Percentiles rank a stretch among this genome's conserved stretches.
These are phyloP conservation scores for Zancudomyces culisetae DNA, from an alignment of 371 early-diverging fungal species.

Conservation along the genomic window DNA sequence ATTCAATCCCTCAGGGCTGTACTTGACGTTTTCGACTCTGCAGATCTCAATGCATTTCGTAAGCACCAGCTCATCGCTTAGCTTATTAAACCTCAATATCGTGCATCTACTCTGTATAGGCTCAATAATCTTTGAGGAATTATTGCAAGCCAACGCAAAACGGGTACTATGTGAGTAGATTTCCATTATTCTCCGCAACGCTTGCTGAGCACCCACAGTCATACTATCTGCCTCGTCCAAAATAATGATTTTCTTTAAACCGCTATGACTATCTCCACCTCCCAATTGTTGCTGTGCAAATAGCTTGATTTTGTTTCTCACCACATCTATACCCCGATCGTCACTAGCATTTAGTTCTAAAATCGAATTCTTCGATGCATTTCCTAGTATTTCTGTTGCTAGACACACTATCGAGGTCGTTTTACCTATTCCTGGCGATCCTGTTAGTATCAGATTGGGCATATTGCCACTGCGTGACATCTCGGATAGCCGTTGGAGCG, in stretches of 20 bases:
- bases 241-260: conserved; percentile 89
- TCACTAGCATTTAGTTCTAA: conserved; percentile 98
- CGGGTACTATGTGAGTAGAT: conserved; percentile 84
- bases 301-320: conserved; percentile 90
- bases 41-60: conserved; percentile 67
- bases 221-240: conserved; percentile 98
- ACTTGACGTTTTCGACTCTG: conserved; percentile 58
- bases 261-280: conserved; percentile 49
- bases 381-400: conserved; percentile 66
- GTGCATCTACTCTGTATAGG: conserved; percentile 98
- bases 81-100: conserved; percentile 67
- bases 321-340: conserved; percentile 97
- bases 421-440: conserved; percentile 98
- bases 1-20: conserved; percentile 71
- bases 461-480: conserved; percentile 84
- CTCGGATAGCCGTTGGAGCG: conserved; percentile 63
- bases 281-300: conserved; percentile 97
- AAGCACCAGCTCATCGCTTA: conserved; percentile 58
- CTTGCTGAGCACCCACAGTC: conserved; percentile 91
- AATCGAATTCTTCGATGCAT: conserved; percentile 72
- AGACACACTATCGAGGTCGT: conserved; percentile 92
- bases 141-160: conserved; percentile 97
- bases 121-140: conserved; percentile 94
- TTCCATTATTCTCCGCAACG: conserved; percentile 95
- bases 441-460: conserved; percentile 92